phyloP scores from a whole-genome alignment of 2,329 filamentous ascomycete species.

The Sporothrix euskadiensis region DNA sequence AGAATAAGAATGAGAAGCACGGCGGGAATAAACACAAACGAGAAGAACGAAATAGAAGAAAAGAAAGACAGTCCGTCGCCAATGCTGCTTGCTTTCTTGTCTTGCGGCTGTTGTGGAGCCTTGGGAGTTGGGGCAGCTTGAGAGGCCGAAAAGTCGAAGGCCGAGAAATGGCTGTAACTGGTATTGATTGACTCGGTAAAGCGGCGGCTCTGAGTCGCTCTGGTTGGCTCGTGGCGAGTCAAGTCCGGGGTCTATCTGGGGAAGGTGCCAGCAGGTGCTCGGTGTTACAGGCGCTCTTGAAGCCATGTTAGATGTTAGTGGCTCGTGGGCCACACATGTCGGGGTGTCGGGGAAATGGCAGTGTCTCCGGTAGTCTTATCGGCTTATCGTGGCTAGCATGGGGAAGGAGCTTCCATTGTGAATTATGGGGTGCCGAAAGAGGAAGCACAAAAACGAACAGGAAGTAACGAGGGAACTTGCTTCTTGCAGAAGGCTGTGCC shows the following conservation, averaged over 20 bases:
- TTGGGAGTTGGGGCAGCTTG: neutral
- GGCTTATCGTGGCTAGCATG: neutral
- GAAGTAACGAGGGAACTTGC: neutral
- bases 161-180: slow-evolving; percentile 14
- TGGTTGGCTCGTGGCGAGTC: neutral
- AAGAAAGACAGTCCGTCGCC: neutral
- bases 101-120: slow-evolving; percentile 2
- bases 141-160: neutral
- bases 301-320: neutral
- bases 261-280: neutral
- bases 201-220: neutral
- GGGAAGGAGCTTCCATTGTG: neutral
- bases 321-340: neutral
- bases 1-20: neutral
- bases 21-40: neutral
- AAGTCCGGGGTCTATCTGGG: neutral
- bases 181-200: neutral
- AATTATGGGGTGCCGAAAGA: neutral
- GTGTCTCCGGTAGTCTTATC: neutral
- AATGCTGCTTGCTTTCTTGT: neutral
- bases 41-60: neutral
- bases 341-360: neutral
- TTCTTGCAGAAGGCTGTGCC: neutral
- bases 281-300: neutral
- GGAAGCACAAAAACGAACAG: neutral